Conservation (phyloP, 1,284 basidiomycete genomes). For the Malassezia pachydermatis region DNA sequence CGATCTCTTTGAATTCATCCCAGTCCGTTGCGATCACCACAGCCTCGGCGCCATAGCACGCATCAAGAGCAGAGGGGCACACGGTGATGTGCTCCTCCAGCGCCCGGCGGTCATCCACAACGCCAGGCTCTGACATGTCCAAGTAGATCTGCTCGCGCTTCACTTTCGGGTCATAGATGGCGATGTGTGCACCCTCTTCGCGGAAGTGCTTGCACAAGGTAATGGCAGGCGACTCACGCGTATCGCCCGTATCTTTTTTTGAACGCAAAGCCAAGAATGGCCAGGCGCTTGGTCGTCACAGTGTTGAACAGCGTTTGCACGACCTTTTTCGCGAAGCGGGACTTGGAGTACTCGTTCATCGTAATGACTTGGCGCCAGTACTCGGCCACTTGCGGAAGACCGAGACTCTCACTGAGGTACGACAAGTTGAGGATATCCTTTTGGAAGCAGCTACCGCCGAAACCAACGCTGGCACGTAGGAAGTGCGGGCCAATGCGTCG, state of each 20-base stretch:
- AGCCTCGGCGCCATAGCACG: slow-evolving; percentile 78
- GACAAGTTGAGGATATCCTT: slow-evolving; percentile 92
- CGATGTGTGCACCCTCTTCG: slow-evolving; percentile 73
- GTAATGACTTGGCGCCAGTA: slow-evolving; percentile 64
- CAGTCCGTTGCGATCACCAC: slow-evolving; percentile 63
- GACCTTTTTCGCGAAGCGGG: slow-evolving; percentile 49
- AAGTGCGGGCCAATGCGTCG: slow-evolving; percentile 88
- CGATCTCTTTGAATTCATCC: slow-evolving; percentile 85
- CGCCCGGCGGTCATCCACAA: slow-evolving; percentile 53
- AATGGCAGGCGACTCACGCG: slow-evolving; percentile 89
- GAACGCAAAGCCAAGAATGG: slow-evolving; percentile 72
- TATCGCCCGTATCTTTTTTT: slow-evolving; percentile 48
- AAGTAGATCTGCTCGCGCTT: slow-evolving; percentile 52
- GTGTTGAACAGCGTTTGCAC: slow-evolving; percentile 82
- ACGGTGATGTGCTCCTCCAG: slow-evolving; percentile 78
- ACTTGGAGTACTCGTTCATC: slow-evolving; percentile 47
- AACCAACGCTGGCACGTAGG: slow-evolving; percentile 88
- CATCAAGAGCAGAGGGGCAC: slow-evolving; percentile 65
- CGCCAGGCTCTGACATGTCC: slow-evolving; percentile 53
- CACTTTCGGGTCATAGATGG: slow-evolving; percentile 83
- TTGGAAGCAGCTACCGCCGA: slow-evolving; percentile 90
- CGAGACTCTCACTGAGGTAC: slow-evolving; percentile 77
- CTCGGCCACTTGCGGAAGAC: slow-evolving; percentile 90
- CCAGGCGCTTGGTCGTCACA: slow-evolving; percentile 88
- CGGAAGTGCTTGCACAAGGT: slow-evolving; percentile 87